Conservation (phyloP, 1,284 basidiomycete genomes). For the Trichosporon asahii region DNA sequence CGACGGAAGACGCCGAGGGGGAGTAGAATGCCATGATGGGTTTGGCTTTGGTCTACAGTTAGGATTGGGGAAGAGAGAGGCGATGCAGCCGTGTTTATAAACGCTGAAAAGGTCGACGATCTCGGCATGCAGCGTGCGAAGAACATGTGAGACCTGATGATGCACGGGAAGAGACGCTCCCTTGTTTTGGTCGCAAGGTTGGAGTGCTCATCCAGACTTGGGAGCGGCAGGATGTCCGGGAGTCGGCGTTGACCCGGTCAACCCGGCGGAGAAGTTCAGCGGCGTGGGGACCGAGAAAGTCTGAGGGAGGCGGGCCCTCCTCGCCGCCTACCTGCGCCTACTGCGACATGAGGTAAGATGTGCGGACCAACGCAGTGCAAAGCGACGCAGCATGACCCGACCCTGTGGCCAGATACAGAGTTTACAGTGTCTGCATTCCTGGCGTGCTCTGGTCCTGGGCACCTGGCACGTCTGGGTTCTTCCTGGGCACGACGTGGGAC, state of each 20-base stretch:
- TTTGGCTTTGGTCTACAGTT: background rate
- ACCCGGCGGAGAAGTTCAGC: background rate
- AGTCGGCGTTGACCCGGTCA: background rate
- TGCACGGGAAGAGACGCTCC: background rate
- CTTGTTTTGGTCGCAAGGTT: constrained; percentile 3
- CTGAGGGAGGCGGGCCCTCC: background rate
- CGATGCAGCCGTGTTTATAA: background rate
- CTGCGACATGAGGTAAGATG: background rate
- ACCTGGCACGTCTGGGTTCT: background rate
- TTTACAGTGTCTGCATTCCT: background rate
- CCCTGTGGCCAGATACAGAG: background rate
- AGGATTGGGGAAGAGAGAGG: background rate
- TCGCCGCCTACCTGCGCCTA: background rate
- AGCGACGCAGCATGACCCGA: background rate
- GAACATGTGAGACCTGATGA: background rate
- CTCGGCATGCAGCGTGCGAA: background rate
- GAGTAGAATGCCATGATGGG: constrained; percentile 1
- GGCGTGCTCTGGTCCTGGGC: background rate
- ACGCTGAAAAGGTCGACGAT: background rate
- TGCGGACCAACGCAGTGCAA: background rate
- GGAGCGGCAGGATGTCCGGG: background rate
- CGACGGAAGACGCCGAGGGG: background rate
- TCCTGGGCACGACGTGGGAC: background rate
- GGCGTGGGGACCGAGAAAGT: background rate
- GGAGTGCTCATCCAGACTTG: background rate